These are phyloP conservation scores for Quillaja saponaria DNA, from an alignment of 306 rosid species.

Conservation along the genomic window DNA sequence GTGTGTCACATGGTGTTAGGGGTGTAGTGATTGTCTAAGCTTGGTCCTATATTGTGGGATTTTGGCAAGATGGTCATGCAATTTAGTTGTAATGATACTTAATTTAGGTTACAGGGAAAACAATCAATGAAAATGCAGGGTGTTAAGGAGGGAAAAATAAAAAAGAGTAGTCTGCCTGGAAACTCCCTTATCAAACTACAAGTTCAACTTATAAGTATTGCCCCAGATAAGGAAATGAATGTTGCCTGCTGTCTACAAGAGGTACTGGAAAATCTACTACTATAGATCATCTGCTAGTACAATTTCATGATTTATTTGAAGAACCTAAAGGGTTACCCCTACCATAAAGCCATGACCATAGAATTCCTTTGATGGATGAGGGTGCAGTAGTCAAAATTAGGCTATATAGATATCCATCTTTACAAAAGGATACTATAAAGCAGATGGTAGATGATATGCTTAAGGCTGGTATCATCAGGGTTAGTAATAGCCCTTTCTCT, in stretches of 20 bases:
- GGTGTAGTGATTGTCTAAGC: not conserved
- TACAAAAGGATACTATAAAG: not conserved
- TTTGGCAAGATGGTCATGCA: not conserved
- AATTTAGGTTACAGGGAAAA: not conserved
- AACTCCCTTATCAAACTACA: no score
- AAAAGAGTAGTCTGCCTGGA: not conserved
- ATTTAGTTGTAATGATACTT: not conserved
- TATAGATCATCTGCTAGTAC: not conserved
- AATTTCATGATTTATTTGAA: not conserved
- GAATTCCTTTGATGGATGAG: not conserved
- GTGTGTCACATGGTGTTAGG: conserved; percentile 1
- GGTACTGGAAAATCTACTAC: not conserved
- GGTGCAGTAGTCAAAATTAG: not conserved
- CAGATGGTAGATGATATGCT: not conserved
- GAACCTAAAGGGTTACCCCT: not conserved
- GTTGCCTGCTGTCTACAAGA: not conserved
- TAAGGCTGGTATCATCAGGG: not conserved
- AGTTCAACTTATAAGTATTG: no score
- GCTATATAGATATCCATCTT: not conserved
- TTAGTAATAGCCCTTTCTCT: not conserved
- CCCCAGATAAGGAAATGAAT: no score
- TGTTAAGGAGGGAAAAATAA: not conserved
- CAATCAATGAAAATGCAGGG: not conserved
- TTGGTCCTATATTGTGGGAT: not conserved
- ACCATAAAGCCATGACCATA: not conserved